phyloP scores from a whole-genome alignment of 2,329 filamentous ascomycete species.

The Botrytis aclada region DNA sequence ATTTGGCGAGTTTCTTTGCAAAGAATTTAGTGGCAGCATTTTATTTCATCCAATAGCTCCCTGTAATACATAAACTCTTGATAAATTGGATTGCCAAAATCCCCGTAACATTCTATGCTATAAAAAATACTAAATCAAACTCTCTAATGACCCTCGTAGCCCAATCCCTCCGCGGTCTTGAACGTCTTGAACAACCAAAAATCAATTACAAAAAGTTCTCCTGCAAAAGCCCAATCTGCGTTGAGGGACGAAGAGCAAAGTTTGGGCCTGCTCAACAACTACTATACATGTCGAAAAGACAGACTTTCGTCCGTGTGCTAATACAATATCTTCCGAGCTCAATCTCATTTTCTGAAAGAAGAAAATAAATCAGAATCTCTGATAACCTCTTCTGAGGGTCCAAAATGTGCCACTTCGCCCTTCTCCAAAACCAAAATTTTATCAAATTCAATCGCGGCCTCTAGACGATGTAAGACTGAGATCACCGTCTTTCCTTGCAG shows the following conservation, averaged over 20 bases:
- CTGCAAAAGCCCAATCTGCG: slow-evolving; percentile 40
- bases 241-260: slow-evolving; percentile 39
- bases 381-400: not conserved
- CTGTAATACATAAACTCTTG: not conserved
- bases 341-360: not conserved
- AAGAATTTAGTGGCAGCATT: not conserved
- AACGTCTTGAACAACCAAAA: not conserved
- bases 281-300: not conserved
- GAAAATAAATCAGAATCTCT: not conserved
- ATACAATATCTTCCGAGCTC: not conserved
- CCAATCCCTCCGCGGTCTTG: not conserved
- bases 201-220: slow-evolving; percentile 20
- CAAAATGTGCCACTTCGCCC: not conserved
- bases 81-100: not conserved
- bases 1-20: not conserved
- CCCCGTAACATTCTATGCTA: not conserved
- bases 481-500: not conserved
- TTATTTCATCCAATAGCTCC: not conserved
- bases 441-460: not conserved
- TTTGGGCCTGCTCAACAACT: slow-evolving; percentile 10
- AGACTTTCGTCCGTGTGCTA: not conserved
- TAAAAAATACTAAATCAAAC: not conserved
- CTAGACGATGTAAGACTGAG: not conserved
- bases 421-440: not conserved
- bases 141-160: not conserved